Percentiles rank a stretch among this genome's conserved stretches.
phyloP scores from a whole-genome alignment of 805 yeast genomes.

The Kluyveromyces dobzhanskii region DNA sequence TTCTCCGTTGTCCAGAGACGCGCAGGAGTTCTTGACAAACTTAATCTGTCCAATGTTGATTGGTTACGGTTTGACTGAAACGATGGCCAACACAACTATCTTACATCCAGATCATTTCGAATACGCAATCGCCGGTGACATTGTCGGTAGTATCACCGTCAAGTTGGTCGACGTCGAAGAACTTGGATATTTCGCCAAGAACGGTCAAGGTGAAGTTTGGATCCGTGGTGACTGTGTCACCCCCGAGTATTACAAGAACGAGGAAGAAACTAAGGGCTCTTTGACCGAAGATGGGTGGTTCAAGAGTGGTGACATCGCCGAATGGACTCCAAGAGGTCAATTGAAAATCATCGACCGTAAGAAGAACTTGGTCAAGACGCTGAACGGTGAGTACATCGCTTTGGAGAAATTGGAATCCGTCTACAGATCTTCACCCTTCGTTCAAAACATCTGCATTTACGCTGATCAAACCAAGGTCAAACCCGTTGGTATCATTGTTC shows the following conservation, averaged over 20 bases:
- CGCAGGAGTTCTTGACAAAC: constrained; percentile 72
- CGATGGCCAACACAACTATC: constrained; percentile 81
- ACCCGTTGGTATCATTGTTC: constrained; percentile 87
- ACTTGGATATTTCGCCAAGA: constrained; percentile 82
- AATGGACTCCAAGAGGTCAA: constrained; percentile 77
- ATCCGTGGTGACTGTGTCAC: constrained; percentile 68
- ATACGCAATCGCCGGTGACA: constrained; percentile 71
- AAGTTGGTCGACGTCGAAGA: constrained; percentile 88
- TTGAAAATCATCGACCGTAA: constrained; percentile 84
- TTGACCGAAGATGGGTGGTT: constrained; percentile 88
- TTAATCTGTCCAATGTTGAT: constrained; percentile 79
- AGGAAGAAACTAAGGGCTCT: constrained; percentile 68
- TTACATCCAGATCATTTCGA: constrained; percentile 58
- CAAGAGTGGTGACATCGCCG: constrained; percentile 93
- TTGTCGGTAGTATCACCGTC: constrained; percentile 74
- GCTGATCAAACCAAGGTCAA: constrained; percentile 84
- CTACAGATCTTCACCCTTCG: constrained; percentile 74
- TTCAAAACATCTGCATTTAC: constrained; percentile 80
- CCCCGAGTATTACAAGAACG: constrained; percentile 74
- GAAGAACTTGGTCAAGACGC: constrained; percentile 92
- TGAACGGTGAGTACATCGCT: constrained; percentile 96
- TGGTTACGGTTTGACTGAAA: constrained; percentile 96
- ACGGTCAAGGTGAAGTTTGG: constrained; percentile 88
- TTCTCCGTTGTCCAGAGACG: constrained; percentile 73
- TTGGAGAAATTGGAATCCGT: constrained; percentile 88